Percentiles rank a stretch among this genome's conserved stretches.
Evolutionary conservation across 805 yeast genomes (phyloP).

Genomic region (Wickerhamomyces chambardii): DNA sequence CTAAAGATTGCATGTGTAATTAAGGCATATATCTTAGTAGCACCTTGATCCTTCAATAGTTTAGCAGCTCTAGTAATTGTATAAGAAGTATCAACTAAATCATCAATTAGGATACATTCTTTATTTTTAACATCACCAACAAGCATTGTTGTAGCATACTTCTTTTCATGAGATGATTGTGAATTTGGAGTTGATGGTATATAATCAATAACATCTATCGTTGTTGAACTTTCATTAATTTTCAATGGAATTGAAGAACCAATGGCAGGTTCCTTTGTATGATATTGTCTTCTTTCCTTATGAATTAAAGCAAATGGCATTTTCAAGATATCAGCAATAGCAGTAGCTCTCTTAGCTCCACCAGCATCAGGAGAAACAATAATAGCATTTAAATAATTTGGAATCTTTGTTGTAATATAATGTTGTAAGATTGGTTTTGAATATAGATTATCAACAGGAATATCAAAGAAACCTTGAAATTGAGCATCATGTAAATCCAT

Average conservation of each 20-base stretch:
- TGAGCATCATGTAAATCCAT: constrained; percentile 98
- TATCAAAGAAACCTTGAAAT: constrained; percentile 94
- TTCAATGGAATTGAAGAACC: constrained; percentile 19
- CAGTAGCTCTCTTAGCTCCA: constrained; percentile 96
- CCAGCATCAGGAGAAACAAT: constrained; percentile 98
- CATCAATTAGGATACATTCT: constrained; percentile 89
- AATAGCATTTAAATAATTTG: constrained; percentile 76
- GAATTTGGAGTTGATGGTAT: constrained; percentile 12
- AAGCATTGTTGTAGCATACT: constrained; percentile 81
- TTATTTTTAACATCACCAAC: constrained; percentile 90
- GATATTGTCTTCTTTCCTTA: constrained; percentile 68
- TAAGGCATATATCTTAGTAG: constrained; percentile 74
- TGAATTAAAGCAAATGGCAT: constrained; percentile 92
- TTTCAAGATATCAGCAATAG: constrained; percentile 84
- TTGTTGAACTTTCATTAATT: constrained; percentile 5
- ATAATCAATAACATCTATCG: constrained; percentile 11
- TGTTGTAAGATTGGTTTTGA: constrained; percentile 83
- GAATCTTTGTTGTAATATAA: constrained; percentile 70
- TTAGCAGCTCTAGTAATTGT: constrained; percentile 92
- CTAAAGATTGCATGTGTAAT: constrained; percentile 91
- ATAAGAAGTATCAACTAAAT: constrained; percentile 86
- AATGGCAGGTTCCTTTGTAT: constrained; percentile 24
- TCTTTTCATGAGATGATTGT: constrained; percentile 9
- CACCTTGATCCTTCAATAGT: constrained; percentile 88
- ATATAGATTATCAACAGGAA: constrained; percentile 91